phyloP scores from a whole-genome alignment of 2,329 filamentous ascomycete genomes.

The Colletotrichum graminicola region DNA sequence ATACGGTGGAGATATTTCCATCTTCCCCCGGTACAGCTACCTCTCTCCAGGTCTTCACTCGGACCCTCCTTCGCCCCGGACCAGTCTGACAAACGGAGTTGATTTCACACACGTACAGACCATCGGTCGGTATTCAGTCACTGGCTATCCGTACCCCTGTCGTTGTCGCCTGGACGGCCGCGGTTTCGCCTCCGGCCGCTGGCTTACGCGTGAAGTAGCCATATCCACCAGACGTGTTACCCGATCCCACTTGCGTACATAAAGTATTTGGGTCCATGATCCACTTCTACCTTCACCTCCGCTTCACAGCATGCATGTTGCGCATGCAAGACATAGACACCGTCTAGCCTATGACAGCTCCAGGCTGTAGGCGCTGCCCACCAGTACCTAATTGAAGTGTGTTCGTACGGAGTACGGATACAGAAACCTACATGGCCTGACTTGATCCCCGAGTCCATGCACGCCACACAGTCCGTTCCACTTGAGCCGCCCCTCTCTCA shows the following conservation, averaged over 20 bases:
- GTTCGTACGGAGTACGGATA: not conserved
- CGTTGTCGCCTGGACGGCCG: not conserved
- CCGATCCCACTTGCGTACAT: conserved; percentile 35
- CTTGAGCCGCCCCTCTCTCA: conserved; percentile 14
- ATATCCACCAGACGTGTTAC: conserved; percentile 26
- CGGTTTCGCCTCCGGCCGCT: conserved; percentile 1
- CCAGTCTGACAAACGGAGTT: not conserved
- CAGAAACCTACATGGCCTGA: conserved; percentile 21
- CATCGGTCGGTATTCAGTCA: not conserved
- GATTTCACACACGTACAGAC: not conserved
- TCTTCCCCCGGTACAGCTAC: not conserved
- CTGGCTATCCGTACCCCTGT: not conserved
- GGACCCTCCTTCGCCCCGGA: not conserved
- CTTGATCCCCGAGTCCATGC: conserved; percentile 21
- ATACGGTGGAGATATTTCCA: not conserved
- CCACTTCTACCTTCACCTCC: conserved; percentile 35
- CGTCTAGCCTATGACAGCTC: conserved; percentile 20
- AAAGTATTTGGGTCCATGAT: conserved; percentile 27
- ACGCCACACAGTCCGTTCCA: conserved; percentile 31
- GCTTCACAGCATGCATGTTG: conserved; percentile 4
- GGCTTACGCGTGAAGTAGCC: conserved; percentile 22
- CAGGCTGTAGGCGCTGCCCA: conserved; percentile 25
- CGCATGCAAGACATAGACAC: conserved; percentile 31
- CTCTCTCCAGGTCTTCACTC: conserved; percentile 2
- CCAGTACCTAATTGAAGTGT: conserved; percentile 18